A percentile compares a stretch with the other conserved stretches of the same genome.
Evolutionary conservation across 306 rosid species (phyloP).

Genomic region (Macrotyloma uniflorum): DNA sequence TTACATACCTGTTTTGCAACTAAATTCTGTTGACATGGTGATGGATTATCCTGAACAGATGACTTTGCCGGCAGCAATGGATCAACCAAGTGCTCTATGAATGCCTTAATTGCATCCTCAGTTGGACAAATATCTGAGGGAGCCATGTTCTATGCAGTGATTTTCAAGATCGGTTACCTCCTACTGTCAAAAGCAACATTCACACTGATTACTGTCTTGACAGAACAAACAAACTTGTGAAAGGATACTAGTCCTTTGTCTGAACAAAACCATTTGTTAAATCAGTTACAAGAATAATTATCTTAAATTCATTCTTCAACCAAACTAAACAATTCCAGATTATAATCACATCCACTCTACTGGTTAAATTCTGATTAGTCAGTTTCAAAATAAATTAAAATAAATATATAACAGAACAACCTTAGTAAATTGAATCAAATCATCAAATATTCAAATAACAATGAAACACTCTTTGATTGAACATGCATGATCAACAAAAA

Average conservation of each 20-base stretch:
- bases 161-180: not conserved
- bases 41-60: conserved; percentile 49
- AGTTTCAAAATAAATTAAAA: too few relatives aligned
- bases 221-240: not conserved
- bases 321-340: too few relatives aligned
- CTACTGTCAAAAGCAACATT: conserved; percentile 21
- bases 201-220: not conserved
- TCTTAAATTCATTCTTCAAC: too few relatives aligned
- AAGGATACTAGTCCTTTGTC: too few relatives aligned
- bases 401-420: not conserved
- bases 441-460: not conserved
- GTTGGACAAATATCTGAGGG: conserved; percentile 57
- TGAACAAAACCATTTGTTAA: too few relatives aligned
- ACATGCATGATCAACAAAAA: conserved; percentile 15
- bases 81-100: conserved; percentile 64
- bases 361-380: too few relatives aligned
- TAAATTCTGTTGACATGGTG: conserved; percentile 46
- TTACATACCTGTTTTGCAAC: conserved; percentile 76
- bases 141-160: conserved; percentile 46
- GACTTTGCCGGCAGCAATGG: conserved; percentile 68
- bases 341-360: too few relatives aligned
- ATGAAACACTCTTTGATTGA: not conserved
- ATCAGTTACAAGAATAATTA: too few relatives aligned
- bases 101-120: conserved; percentile 66
- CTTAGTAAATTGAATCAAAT: not conserved